Base-by-base conservation (phyloP, 805 yeast genomes). In the Lipomyces sp. region DNA sequence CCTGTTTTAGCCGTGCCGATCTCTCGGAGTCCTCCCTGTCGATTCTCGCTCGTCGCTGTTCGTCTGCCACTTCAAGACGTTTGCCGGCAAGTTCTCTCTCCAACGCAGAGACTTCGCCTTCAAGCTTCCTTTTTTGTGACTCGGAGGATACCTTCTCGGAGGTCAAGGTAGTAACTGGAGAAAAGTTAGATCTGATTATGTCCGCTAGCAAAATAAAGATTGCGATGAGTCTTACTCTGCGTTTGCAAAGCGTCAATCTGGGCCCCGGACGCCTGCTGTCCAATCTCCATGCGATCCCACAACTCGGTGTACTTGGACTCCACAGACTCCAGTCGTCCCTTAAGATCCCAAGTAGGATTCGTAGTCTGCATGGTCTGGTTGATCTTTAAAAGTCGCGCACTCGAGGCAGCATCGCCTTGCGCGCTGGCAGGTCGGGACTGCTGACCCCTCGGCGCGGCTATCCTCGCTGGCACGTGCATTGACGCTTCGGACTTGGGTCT, bases 21-120 rank as follows among this genome's bases (percentile, higher is more conserved):
- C 53, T 52, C 8, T 8, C 16, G 16, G 43, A 34, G 26, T 53
- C 55, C 10, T 56, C 60, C 16, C 65, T 67, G 13, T 65, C 67
- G 1, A 73, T 64, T 48, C 72, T 55, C 29, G 60, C 43, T 36
- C 55, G 26, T 32, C 70, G 41, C 22, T 51, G 44, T 4, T 56
- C 60, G 48, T 71, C 72, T 39, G 66, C 61, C 7, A 57, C 49
- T 38, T 60, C 69, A 36, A 24, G 70, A 43, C 18, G 68, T 64
- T 33, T 68, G 69, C 18, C 70, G 58, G 23, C 72, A 69, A 32
- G 70, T 69, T 16, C 74, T 73, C 44, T 70, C 64, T 24, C 69
- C 70, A 14, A 66, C 63, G 24, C 65, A 62, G 50, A 67, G 43
- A 53, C 68, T 65, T 39, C 68, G 62, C 34, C 66, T 37, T 47